Percentiles rank a stretch among this genome's conserved stretches.
phyloP scores from a whole-genome alignment of 2,329 filamentous ascomycete genomes.

The Venturia pyrina region DNA sequence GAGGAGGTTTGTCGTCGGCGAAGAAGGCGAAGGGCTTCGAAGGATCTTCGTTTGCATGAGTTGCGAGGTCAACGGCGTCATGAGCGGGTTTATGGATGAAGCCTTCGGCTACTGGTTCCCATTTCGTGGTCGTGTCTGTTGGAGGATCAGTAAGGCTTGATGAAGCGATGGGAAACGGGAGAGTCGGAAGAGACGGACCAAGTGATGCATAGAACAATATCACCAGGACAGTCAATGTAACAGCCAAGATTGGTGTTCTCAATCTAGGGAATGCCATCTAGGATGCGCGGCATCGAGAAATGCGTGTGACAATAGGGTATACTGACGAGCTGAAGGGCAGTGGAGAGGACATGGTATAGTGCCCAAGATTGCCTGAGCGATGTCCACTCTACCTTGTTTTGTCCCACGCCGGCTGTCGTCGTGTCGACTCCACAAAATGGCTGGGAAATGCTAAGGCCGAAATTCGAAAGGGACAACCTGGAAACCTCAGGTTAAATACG shows the following conservation, averaged over 20 bases:
- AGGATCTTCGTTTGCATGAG: not conserved
- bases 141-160: not conserved
- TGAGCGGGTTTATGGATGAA: not conserved
- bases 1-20: not conserved
- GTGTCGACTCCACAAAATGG: not conserved
- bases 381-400: not conserved
- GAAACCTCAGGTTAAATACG: too few relatives aligned
- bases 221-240: not conserved
- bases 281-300: not conserved
- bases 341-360: not conserved
- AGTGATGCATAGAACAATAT: not conserved
- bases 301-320: not conserved
- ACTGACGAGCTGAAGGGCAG: not conserved
- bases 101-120: not conserved
- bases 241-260: not conserved
- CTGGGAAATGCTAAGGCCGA: not conserved
- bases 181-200: not conserved
- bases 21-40: not conserved
- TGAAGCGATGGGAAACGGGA: not conserved
- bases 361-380: not conserved
- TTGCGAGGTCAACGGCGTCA: not conserved
- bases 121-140: not conserved
- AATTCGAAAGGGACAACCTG: too few relatives aligned
- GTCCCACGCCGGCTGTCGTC: not conserved
- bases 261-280: not conserved